These are phyloP conservation scores for Fusarium sp. DNA, from an alignment of 2,329 filamentous ascomycete species.

Conservation along the genomic window DNA sequence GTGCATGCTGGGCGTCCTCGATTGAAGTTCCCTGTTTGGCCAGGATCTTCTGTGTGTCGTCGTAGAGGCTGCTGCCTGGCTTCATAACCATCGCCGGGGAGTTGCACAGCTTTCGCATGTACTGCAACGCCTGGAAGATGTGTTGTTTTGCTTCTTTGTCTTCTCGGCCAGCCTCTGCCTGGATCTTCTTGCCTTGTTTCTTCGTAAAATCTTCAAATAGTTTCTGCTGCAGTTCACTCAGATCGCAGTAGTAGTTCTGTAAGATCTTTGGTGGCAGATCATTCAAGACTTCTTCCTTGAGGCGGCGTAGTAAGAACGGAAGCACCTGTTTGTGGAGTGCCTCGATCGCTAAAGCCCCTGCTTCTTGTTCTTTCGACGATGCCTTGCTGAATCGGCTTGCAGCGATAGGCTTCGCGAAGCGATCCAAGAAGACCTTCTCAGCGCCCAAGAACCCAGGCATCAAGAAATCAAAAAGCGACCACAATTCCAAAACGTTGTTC, in stretches of 20 bases:
- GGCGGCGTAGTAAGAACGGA: conserved; percentile 91
- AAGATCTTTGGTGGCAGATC: conserved; percentile 97
- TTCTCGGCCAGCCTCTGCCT: conserved; percentile 81
- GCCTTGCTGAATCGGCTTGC: conserved; percentile 96
- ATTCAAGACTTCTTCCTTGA: conserved; percentile 97
- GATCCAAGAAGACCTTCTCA: conserved; percentile 93
- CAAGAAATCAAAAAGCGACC: conserved; percentile 98
- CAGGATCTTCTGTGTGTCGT: conserved; percentile 83
- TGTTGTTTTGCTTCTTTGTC: conserved; percentile 97
- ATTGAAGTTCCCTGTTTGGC: conserved; percentile 81
- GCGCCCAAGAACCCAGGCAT: conserved; percentile 98
- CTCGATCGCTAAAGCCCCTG: conserved; percentile 93
- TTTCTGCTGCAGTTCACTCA: conserved; percentile 92
- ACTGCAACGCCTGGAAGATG: conserved; percentile 98
- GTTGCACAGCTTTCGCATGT: conserved; percentile 99
- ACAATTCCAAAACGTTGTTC: conserved; percentile 95
- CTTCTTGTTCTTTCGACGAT: conserved; percentile 97
- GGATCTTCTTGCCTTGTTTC: conserved; percentile 89
- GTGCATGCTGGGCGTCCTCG: conserved; percentile 86
- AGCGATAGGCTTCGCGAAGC: conserved; percentile 94
- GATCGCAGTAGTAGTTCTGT: conserved; percentile 99
- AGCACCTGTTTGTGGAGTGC: conserved; percentile 98
- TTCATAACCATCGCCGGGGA: conserved; percentile 97
- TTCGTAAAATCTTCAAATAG: conserved; percentile 96
- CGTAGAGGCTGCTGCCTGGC: conserved; percentile 88